Conservation (phyloP, 805 yeast species). For the Cyberlindnera japonica region DNA sequence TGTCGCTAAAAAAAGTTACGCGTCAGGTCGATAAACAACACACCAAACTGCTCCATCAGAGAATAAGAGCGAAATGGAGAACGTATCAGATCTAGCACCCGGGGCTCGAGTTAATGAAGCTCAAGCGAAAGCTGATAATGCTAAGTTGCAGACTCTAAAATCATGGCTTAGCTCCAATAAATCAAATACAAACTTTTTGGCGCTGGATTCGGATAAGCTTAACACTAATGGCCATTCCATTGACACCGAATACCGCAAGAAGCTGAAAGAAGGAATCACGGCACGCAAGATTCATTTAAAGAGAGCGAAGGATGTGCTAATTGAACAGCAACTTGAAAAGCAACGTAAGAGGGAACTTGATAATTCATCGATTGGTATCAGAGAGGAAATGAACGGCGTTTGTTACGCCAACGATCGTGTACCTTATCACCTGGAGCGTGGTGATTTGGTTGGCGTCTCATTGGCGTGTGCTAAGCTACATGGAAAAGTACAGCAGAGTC, state of each 20-base stretch:
- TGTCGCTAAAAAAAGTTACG: neutral
- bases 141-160: neutral
- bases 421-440: constrained; percentile 22
- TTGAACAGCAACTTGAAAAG: constrained; percentile 4
- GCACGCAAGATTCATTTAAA: constrained; percentile 9
- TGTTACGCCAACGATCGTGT: constrained; percentile 16
- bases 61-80: neutral
- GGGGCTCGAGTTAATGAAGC: neutral
- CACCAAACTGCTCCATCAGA: neutral
- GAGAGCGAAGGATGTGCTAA: constrained; percentile 8
- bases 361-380: neutral
- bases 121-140: neutral
- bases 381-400: constrained; percentile 10
- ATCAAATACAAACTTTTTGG: no score
- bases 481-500: constrained; percentile 15
- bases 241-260: constrained; percentile 6
- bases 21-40: neutral
- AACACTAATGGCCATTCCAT: no score
- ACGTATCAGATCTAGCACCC: neutral
- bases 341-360: constrained; percentile 2
- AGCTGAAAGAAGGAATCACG: constrained; percentile 9
- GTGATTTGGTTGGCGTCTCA: constrained; percentile 23
- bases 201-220: no score
- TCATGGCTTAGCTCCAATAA: no score
- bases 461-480: constrained; percentile 17